phyloP scores from a whole-genome alignment of 1,139 yeast species.

The Pichiaceae sp. region DNA sequence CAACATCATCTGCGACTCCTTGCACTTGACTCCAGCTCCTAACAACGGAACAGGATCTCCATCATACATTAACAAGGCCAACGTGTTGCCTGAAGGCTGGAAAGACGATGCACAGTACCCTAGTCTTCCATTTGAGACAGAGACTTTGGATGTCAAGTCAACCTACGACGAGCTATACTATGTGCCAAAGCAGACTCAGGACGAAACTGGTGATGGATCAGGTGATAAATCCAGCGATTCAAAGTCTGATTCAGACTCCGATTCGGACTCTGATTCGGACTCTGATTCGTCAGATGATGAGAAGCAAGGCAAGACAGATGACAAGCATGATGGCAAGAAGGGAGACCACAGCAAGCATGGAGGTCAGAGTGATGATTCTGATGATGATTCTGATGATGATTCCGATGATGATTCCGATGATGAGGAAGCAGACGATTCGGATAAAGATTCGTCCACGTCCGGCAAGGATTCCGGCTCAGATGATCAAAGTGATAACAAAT shows the following conservation, averaged over 20 bases:
- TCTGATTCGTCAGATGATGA: background rate
- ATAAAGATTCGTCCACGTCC: constrained; percentile 7
- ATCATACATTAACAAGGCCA: constrained; percentile 20
- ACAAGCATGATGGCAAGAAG: constrained; percentile 9
- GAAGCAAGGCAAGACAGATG: constrained; percentile 5
- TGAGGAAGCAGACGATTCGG: constrained; percentile 7
- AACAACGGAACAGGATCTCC: constrained; percentile 46
- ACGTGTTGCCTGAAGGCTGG: constrained; percentile 44
- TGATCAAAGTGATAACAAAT: background rate
- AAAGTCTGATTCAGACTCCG: constrained; percentile 4
- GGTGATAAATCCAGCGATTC: background rate
- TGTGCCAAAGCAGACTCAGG: background rate
- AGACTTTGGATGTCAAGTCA: constrained; percentile 35
- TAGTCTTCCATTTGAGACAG: constrained; percentile 42
- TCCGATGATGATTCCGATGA: constrained; percentile 10
- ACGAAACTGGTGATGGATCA: constrained; percentile 1
- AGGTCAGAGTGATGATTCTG: constrained; percentile 9
- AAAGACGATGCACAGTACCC: constrained; percentile 49
- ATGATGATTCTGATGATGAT: constrained; percentile 13
- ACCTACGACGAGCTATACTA: constrained; percentile 44
- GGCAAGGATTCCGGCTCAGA: constrained; percentile 6
- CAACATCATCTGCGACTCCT: constrained; percentile 62
- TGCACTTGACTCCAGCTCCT: constrained; percentile 46
- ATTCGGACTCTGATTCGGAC: constrained; percentile 1
- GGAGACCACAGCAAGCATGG: constrained; percentile 10